Base-by-base conservation (phyloP, 2,329 filamentous ascomycete genomes). In the Penicillium sp. region DNA sequence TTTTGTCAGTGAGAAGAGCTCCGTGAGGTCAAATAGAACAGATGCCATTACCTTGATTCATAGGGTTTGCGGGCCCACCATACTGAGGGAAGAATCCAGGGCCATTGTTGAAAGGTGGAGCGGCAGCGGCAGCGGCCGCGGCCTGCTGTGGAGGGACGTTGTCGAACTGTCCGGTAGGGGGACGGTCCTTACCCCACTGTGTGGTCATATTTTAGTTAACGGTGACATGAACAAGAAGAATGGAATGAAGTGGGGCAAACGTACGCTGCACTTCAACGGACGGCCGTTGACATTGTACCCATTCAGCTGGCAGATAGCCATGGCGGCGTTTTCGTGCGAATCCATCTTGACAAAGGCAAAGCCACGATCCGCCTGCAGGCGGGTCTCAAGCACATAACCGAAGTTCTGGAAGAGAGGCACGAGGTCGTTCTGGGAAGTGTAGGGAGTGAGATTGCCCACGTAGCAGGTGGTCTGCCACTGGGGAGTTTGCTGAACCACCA, bases 281-380 rank as follows among this genome's bases (percentile, higher is more conserved):
- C 93, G 85, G 45, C 93, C 93, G 64, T 98, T 96, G 62, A 98
- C 91, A 59, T 96, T 94, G 76, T 97, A 98, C 29, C 91, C 91
- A 62, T 91, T 97, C 65, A 98, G 80, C 68, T 97, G 90, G 73
- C 93, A 98, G 65, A 98, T 98, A 32, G 90, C 90, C 86, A 95
- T 95, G 46, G 93, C 90, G 3, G 93, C 93, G 65, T 96, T 96
- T 74, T 98, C 93, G 65, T 98, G 93, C 5, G 84, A 86, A 68
- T 98, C 93, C 90, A 98, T 95, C 78, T 98, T 98, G 71, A 98
- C 89, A 69, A 98, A 98, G 6, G 93, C 90, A 68, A 98, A 98
- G 11, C 93, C 93, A 59, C 93, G 88, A 69, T 98, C 93, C 47
- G 93, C 90, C 73, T 98, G 93, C 80, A 98, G 95, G 51, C 93